Percentiles rank a stretch among this genome's conserved stretches.
These are phyloP conservation scores for Wickerhamomyces silvicola DNA, from an alignment of 805 yeast species.

Conservation along the genomic window DNA sequence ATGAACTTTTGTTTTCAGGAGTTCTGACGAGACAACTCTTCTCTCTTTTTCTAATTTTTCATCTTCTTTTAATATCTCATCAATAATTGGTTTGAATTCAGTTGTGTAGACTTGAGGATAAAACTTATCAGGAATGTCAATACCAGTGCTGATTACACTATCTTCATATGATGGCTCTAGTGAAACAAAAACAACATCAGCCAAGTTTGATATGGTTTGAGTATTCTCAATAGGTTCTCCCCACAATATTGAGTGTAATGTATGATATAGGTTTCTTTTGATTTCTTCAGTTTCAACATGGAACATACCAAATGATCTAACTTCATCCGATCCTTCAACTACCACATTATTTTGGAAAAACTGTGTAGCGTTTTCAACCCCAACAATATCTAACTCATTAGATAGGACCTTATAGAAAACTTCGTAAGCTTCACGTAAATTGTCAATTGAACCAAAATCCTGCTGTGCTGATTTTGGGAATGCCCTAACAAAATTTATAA, in stretches of 20 bases:
- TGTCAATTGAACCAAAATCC: slow-evolving; percentile 11
- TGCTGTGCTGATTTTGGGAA: slow-evolving; percentile 20
- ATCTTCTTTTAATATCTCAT: slow-evolving; percentile 3
- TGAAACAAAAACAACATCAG: slow-evolving; percentile 30
- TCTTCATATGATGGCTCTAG: slow-evolving; percentile 17
- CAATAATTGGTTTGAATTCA: slow-evolving; percentile 15
- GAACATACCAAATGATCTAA: slow-evolving; percentile 20
- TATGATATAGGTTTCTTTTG: slow-evolving; percentile 24
- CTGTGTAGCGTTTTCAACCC: neutral
- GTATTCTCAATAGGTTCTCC: slow-evolving; percentile 21
- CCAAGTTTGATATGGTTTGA: slow-evolving; percentile 18
- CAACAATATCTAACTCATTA: slow-evolving; percentile 6
- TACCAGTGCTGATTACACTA: slow-evolving; percentile 13
- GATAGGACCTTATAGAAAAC: slow-evolving; percentile 8
- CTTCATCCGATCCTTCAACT: slow-evolving; percentile 4
- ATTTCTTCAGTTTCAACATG: slow-evolving; percentile 29
- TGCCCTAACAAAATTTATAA: slow-evolving; percentile 24
- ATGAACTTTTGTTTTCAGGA: slow-evolving; percentile 22
- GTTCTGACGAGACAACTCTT: slow-evolving; percentile 10
- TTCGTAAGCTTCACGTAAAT: slow-evolving; percentile 16
- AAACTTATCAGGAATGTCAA: slow-evolving; percentile 24
- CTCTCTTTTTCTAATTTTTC: slow-evolving; percentile 8
- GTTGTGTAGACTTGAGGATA: slow-evolving; percentile 35
- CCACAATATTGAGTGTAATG: slow-evolving; percentile 28
- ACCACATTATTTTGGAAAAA: slow-evolving; percentile 7